Base-by-base conservation (phyloP, 2,329 filamentous ascomycete species). In the Diplodia mutila region DNA sequence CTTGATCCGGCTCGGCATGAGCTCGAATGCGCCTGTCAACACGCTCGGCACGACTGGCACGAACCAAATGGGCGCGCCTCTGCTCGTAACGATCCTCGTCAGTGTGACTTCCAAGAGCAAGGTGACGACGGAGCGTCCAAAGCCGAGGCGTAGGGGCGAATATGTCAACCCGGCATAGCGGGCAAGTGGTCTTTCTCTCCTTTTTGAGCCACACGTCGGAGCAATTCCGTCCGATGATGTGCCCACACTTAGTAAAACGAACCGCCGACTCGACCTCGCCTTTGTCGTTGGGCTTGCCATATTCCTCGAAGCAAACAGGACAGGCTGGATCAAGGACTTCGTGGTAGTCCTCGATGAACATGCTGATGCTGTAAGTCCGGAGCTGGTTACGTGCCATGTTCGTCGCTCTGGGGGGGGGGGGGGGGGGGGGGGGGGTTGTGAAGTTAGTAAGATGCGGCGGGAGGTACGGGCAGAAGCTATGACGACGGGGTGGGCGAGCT, bases 391-490 rank as follows among this genome's bases (percentile, higher is more conserved):
- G 3, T 29, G 29, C 29, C 29, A 29, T 29, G 29, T 29, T 29
- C 29, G 29, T 4, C 29, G 29, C 29, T 29, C n/a, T n/a, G n/a
- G n/a, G n/a, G n/a, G n/a, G n/a, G n/a, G n/a, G n/a, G n/a, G n/a
- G n/a, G n/a, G n/a, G n/a, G n/a, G 39, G 21, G 39, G 14, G 37
- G 39, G 57, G n/a, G 55, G 11, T 34, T 29, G 39, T 29, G 57
- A 49, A n/a, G 57, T 61, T 61, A 61, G 57, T 61, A 61, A 61
- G 57, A 61, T 6, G 34, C 34, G 61, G 61, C 53, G 53, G 61
- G 63, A 66, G 63, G 63, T 57, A 46, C 52, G 54, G 42, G 29
- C n/a, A 48, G 63, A 66, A 66, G 63, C 63, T 66, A 66, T 66
- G 65, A 61, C 57, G 55, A 57, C 34, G 61, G 59, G 29, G 61